Evolutionary conservation across 2,329 filamentous ascomycete genomes (phyloP).

Genomic region (Thielaviopsis populi): DNA sequence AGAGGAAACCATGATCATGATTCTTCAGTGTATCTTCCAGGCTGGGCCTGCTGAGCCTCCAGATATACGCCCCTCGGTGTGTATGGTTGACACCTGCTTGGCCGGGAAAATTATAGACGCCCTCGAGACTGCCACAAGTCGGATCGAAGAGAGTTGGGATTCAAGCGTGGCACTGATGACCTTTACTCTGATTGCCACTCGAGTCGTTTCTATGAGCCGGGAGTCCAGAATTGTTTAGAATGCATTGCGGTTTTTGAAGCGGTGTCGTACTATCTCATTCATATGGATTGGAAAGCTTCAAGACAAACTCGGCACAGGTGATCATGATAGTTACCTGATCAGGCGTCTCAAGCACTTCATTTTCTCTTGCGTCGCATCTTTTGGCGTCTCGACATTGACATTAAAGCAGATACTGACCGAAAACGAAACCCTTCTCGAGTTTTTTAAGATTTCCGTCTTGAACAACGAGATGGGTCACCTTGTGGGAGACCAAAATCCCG

Average conservation of each 20-base stretch:
- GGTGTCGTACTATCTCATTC: slow-evolving; percentile 24
- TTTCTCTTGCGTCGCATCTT: not conserved
- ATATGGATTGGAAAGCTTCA: slow-evolving; percentile 28
- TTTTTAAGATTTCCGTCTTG: not conserved
- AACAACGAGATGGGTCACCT: not conserved
- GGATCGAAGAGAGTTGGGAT: slow-evolving; percentile 38
- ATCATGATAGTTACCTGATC: slow-evolving; percentile 23
- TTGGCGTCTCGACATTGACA: not conserved
- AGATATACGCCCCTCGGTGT: not conserved
- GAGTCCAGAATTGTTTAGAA: slow-evolving; percentile 20
- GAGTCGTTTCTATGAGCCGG: slow-evolving; percentile 26
- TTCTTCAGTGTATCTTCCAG: slow-evolving; percentile 37
- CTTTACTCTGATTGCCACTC: slow-evolving; percentile 28
- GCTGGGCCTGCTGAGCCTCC: slow-evolving; percentile 25
- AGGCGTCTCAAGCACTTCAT: slow-evolving; percentile 27
- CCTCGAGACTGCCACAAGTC: slow-evolving; percentile 21
- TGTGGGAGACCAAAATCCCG: not conserved
- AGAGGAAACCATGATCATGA: slow-evolving; percentile 30
- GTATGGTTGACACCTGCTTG: slow-evolving; percentile 20
- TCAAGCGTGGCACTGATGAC: slow-evolving; percentile 27
- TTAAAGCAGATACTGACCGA: not conserved
- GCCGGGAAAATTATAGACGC: slow-evolving; percentile 23
- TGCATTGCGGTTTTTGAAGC: slow-evolving; percentile 24
- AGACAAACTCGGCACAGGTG: slow-evolving; percentile 19
- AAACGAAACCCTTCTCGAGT: not conserved